Base-by-base conservation (phyloP, 805 yeast species). In the Tetrapisispora arboricola region DNA sequence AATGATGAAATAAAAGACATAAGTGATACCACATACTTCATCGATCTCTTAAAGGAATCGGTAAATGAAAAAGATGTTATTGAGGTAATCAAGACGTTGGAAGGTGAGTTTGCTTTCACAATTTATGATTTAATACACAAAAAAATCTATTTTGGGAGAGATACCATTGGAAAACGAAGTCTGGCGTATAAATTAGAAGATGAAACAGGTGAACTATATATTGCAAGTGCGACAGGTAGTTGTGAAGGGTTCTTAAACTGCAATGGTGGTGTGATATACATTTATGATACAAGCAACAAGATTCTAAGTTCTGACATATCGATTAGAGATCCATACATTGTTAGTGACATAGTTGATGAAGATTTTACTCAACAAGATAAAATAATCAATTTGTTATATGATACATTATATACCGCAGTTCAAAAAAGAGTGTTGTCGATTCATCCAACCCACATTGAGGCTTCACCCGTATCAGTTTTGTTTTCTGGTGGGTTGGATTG, bases 401-500 rank as follows among this genome's bases (percentile, higher is more conserved):
- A 43, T 0, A 32, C 48, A 0, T 50, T 80, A 13, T 51, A 51
- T 1, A 26, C 44, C 0, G 59, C 83, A 1, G 74, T 79, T 2
- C 36, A 48, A 1, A 54, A 66, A n/a, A 64, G 92, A 43, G 71
- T 78, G n/a, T 54, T 60, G 9, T 71, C 84, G 0, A 80, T 83
- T 5, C 71, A 71, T 43, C 88, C 92, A 2, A 41, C 73, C 2
- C 72, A 70, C 42, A 45, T 58, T 10, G 58, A 58, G 32, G 57
- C 63, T 38, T 52, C 55, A 9, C 58, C 63, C 7, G 60, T 79
- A 32, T 82, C 83, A 0, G 66, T 92, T 0, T 61, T 92, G 25
- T 92, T 88, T 55, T 85, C 96, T 33, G 99, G 99, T 2, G 99
- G 99, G 0, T 66, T 92, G 4, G 99, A 92, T 55, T 92, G 98